Base-by-base conservation (phyloP, 1,139 yeast species). In the Candida glucosophila region DNA sequence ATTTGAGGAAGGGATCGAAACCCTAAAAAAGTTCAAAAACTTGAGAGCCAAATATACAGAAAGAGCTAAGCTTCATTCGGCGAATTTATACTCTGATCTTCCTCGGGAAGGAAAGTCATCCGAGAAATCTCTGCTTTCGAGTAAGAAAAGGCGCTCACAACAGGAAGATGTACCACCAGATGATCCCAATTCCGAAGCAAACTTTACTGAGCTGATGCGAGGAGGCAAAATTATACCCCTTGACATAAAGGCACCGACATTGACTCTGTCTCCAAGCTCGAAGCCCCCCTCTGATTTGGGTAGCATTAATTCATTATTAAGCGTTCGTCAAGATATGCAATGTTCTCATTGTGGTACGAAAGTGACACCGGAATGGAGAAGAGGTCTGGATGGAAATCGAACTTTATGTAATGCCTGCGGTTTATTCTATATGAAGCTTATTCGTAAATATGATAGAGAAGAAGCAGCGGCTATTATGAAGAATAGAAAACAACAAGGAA, bases 341-440 rank as follows among this genome's bases (percentile, higher is more conserved):
- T 55, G 61, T 30, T 41, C 39, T 17, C 61, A 55, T 30, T 55
- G 61, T 37, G 43, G 47, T 6, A 39, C 52, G 1, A 40, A 38
- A 18, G 53, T 51, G 15, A 61, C 69, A 1, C 70, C 69, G 2
- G 69, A 62, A 38, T 63, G 70, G 70, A 45, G 70, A 31, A 43
- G 61, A 20, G 70, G 69, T 0, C 67, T 67, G 3, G 52, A 49
- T 25, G 68, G 69, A 0, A 53, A 53, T 24, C 44, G 65, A 17
- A 61, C 67, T 0, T 44, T 63, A 24, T 63, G 70, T 36, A 62
- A 63, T 43, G 69, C 70, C 1, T 63, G 69, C 40, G 70, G 70
- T 1, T 46, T 63, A 13, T 63, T 58, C 28, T 59, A 47, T 32
- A 49, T 62, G 4, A 58, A 58, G 29, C 39, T 58, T 22, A 40